Conservation (phyloP, 2,329 filamentous ascomycete genomes). For the Cercospora nicotianae region DNA sequence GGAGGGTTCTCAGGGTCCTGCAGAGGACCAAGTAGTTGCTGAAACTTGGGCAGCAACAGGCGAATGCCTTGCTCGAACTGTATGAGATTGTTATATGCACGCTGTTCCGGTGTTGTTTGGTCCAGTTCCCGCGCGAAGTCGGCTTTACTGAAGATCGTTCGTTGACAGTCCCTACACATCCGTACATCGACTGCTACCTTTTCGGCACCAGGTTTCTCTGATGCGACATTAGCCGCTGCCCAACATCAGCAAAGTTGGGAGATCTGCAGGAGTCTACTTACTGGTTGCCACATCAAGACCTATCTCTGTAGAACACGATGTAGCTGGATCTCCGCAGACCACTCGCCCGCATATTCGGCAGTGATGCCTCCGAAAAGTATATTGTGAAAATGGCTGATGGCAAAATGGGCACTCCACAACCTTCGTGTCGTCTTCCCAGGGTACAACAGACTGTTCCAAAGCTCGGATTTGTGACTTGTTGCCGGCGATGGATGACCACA, state of each 20-base stretch:
- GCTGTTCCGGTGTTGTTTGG: slow-evolving; percentile 70
- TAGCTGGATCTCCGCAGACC: slow-evolving; percentile 84
- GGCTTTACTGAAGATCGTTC: slow-evolving; percentile 68
- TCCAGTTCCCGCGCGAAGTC: slow-evolving; percentile 73
- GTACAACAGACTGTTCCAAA: slow-evolving; percentile 80
- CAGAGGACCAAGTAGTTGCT: slow-evolving; percentile 69
- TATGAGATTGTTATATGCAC: slow-evolving; percentile 76
- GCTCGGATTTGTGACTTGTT: slow-evolving; percentile 71
- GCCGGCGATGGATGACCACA: slow-evolving; percentile 59
- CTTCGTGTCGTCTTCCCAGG: slow-evolving; percentile 87
- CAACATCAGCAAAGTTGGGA: slow-evolving; percentile 36
- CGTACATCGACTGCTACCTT: slow-evolving; percentile 76
- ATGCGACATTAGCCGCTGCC: slow-evolving; percentile 36
- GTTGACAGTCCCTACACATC: slow-evolving; percentile 87
- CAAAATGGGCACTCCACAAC: slow-evolving; percentile 88
- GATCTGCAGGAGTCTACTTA: slow-evolving; percentile 43
- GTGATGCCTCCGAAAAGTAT: slow-evolving; percentile 90
- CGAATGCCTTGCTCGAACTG: slow-evolving; percentile 88
- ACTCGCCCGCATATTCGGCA: slow-evolving; percentile 91
- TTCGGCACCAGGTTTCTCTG: slow-evolving; percentile 46
- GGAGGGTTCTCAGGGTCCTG: slow-evolving; percentile 70
- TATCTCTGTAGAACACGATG: slow-evolving; percentile 80
- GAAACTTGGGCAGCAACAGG: slow-evolving; percentile 78
- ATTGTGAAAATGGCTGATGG: slow-evolving; percentile 90
- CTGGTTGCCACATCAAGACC: slow-evolving; percentile 72